phyloP scores from a whole-genome alignment of 495 filamentous ascomycete genomes.

The Penicillium alfredii region DNA sequence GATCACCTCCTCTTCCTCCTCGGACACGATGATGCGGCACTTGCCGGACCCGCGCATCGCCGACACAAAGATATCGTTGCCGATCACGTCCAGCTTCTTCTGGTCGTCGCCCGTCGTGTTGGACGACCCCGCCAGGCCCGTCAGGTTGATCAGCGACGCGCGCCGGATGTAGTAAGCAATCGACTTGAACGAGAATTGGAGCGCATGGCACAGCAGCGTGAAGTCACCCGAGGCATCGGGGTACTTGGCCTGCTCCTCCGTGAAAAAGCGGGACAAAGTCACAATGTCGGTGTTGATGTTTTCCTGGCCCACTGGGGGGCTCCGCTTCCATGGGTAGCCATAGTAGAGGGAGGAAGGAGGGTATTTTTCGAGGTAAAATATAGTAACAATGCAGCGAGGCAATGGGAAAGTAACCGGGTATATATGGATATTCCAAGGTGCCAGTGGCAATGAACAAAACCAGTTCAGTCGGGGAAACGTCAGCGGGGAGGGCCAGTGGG shows the following conservation, averaged over 20 bases:
- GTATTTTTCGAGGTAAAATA: not conserved
- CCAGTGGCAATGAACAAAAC: not conserved
- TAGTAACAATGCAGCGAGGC: not conserved
- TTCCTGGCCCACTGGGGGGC: conserved; percentile 51
- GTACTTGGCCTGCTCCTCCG: conserved; percentile 89
- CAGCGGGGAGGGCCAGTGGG: not conserved
- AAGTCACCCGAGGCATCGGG: conserved; percentile 97
- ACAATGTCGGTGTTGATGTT: conserved; percentile 93
- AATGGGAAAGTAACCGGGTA: not conserved
- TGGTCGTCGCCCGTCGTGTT: conserved; percentile 97
- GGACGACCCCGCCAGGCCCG: conserved; percentile 87
- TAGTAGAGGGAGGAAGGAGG: conserved; percentile 17
- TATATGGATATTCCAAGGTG: not conserved
- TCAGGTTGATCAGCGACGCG: conserved; percentile 94
- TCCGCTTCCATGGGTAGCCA: conserved; percentile 32
- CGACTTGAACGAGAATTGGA: conserved; percentile 98
- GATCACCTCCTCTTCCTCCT: conserved; percentile 91
- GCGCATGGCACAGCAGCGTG: conserved; percentile 95
- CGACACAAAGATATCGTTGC: conserved; percentile 93
- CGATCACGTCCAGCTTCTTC: conserved; percentile 98
- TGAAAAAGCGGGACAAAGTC: conserved; percentile 90
- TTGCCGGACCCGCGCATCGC: conserved; percentile 89
- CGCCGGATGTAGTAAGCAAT: conserved; percentile 99
- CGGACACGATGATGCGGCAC: conserved; percentile 84
- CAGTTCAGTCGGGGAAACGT: not conserved